These are phyloP conservation scores for Alternaria solani DNA, from an alignment of 2,329 filamentous ascomycete species.

Conservation along the genomic window DNA sequence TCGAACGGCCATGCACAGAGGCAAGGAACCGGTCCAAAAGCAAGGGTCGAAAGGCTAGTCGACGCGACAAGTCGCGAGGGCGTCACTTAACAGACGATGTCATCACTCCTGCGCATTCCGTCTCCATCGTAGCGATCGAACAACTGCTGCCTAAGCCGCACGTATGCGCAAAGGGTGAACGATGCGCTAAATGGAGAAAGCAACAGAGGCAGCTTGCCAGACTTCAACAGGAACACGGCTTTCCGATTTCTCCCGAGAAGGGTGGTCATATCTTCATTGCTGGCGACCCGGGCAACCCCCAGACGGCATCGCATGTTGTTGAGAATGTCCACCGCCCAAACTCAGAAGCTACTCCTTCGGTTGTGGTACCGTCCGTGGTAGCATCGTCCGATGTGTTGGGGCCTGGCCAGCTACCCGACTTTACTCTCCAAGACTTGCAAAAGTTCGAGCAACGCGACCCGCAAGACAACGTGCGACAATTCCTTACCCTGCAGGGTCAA, in stretches of 20 bases:
- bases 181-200: constrained; percentile 81
- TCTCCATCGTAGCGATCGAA: constrained; percentile 92
- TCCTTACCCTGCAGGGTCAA: constrained; percentile 82
- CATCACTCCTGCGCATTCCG: constrained; percentile 81
- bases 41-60: constrained; percentile 43
- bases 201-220: constrained; percentile 79
- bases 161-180: constrained; percentile 84
- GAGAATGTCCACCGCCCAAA: constrained; percentile 69
- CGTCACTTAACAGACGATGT: constrained; percentile 63
- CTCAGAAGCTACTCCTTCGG: constrained; percentile 72
- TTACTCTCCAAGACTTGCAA: constrained; percentile 77
- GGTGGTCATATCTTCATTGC: constrained; percentile 77
- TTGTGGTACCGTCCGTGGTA: constrained; percentile 69
- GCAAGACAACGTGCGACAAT: constrained; percentile 92
- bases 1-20: constrained; percentile 55
- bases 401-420: constrained; percentile 68
- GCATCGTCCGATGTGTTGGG: constrained; percentile 92
- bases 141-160: constrained; percentile 86
- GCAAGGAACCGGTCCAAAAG: constrained; percentile 47
- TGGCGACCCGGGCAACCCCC: constrained; percentile 79
- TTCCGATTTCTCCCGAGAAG: constrained; percentile 68
- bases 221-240: constrained; percentile 74
- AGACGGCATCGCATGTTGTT: constrained; percentile 65
- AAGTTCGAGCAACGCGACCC: constrained; percentile 77
- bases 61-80: constrained; percentile 45